Base-by-base conservation (phyloP, 192 early-diverging fungal genomes). In the Backusella circina region DNA sequence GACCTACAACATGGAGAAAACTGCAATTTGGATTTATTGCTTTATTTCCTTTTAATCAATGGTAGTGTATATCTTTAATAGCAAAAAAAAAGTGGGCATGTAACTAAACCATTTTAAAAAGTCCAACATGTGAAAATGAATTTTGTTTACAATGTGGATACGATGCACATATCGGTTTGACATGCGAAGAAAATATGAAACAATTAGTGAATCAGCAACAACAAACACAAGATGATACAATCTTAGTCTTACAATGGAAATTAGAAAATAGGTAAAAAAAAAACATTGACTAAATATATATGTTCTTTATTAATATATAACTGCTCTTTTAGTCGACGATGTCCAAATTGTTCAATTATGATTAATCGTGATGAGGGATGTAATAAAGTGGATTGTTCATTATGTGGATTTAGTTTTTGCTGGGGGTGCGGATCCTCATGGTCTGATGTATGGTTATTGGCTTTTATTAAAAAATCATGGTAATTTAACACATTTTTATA, bases 351-450 rank as follows among this genome's bases (percentile, higher is more conserved):
- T 75, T 89, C 84, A 31, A 87, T 90, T 36, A 57, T 91, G 76
- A 92, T 92, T 54, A 87, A 87, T 38, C 77, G 91, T 36, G 91
- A 92, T 66, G 91, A 92, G 78, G 91, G 91, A 5, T 92, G 91
- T 68, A 90, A 91, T 72, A 92, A 92, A 75, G 87, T 92, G 0
- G 90, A 91, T 39, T 92, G 91, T 37, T 82, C 85, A 64, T 81
- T 83, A 21, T 92, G 91, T 72, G 90, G 91, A 10, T 79, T 87
- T 80, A 83, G 84, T 39, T 92, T 91, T 64, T 92, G 91, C 67
- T 92, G 91, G 90, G 65, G 88, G 32, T 88, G 85, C 72, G 80
- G 85, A 51, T 75, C 81, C 80, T 41, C 86, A 1, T 90, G 90
- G 90, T 80, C 80, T 50, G 87, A 84, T 71, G 74, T 80, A 71